Percentiles rank a stretch among this genome's conserved stretches.
Evolutionary conservation across 345 rosid species (phyloP).

Genomic region (Tarenaya hassleriana): DNA sequence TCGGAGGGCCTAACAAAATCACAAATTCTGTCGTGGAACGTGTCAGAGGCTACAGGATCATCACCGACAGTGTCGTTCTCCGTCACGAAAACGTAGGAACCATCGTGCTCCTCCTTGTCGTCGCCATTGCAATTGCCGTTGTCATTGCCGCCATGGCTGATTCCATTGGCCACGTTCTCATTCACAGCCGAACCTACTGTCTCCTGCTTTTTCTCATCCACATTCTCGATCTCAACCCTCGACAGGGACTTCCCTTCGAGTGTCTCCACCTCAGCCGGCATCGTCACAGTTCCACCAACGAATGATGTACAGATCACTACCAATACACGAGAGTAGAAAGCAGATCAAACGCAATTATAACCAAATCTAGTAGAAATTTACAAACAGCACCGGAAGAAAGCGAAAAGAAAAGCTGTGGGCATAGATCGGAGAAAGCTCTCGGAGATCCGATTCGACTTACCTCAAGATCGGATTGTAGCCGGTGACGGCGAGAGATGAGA

Average conservation of each 20-base stretch:
- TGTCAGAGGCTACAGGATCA: conserved; percentile 28
- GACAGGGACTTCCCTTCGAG: conserved; percentile 34
- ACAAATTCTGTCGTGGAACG: not conserved
- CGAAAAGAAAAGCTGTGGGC: conserved; percentile 17
- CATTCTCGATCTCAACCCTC: conserved; percentile 31
- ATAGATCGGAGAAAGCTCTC: not conserved
- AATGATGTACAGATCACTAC: conserved; percentile 15
- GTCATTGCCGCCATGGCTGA: conserved; percentile 25
- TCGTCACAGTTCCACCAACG: conserved; percentile 31
- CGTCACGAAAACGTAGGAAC: conserved; percentile 36
- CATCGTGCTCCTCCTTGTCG: conserved; percentile 34
- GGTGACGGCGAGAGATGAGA: conserved; percentile 21
- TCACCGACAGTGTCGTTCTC: conserved; percentile 31
- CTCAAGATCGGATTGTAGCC: conserved; percentile 26
- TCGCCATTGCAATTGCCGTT: conserved; percentile 22
- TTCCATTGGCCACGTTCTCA: conserved; percentile 37
- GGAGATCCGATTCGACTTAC: conserved; percentile 20
- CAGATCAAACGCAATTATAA: conserved; percentile 26
- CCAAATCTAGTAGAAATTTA: conserved; percentile 21
- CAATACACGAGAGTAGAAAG: conserved; percentile 6
- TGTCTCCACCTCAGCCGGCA: conserved; percentile 50
- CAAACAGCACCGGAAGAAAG: conserved; percentile 1
- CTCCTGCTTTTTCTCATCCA: conserved; percentile 22
- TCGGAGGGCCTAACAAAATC: conserved; percentile 1
- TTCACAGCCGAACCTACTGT: conserved; percentile 19